phyloP scores from a whole-genome alignment of 768 basidiomycete species.

The Candolleomyces aberdarensis region DNA sequence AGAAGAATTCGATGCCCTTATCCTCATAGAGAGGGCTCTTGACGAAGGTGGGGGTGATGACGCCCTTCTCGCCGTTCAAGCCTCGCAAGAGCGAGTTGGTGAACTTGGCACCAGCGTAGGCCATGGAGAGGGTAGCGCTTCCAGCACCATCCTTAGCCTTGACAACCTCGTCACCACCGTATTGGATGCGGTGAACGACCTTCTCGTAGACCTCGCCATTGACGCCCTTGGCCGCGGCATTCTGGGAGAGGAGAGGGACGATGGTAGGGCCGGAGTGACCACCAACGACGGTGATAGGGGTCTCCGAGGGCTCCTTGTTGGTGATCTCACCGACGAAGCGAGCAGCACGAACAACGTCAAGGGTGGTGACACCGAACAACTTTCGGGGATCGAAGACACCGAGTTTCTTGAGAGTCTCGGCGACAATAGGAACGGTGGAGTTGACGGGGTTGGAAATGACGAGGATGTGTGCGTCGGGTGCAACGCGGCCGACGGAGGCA shows the following conservation, averaged over 20 bases:
- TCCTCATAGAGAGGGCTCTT: constrained; percentile 82
- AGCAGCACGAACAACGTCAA: constrained; percentile 95
- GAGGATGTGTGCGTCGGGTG: constrained; percentile 89
- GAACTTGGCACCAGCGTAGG: constrained; percentile 92
- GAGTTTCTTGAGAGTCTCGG: constrained; percentile 84
- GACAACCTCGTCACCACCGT: constrained; percentile 97
- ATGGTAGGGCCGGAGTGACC: constrained; percentile 98
- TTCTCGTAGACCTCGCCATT: constrained; percentile 70
- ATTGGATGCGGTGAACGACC: constrained; percentile 93
- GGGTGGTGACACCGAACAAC: constrained; percentile 95
- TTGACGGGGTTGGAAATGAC: constrained; percentile 99
- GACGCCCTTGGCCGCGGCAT: constrained; percentile 63
- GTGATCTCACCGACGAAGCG: constrained; percentile 81
- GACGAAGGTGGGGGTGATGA: constrained; percentile 84
- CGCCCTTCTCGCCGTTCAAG: constrained; percentile 83
- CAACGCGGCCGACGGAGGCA: constrained; percentile 75
- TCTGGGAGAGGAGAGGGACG: constrained; percentile 92
- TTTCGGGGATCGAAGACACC: constrained; percentile 88
- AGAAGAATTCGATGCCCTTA: constrained; percentile 93
- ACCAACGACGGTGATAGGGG: constrained; percentile 83
- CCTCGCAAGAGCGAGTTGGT: constrained; percentile 79
- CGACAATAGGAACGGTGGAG: constrained; percentile 97
- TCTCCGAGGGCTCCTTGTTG: constrained; percentile 61
- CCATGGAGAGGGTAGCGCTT: constrained; percentile 94
- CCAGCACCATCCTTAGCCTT: constrained; percentile 97